Evolutionary conservation across 2,329 filamentous ascomycete species (phyloP).

Genomic region (Grosmannia penicillata): DNA sequence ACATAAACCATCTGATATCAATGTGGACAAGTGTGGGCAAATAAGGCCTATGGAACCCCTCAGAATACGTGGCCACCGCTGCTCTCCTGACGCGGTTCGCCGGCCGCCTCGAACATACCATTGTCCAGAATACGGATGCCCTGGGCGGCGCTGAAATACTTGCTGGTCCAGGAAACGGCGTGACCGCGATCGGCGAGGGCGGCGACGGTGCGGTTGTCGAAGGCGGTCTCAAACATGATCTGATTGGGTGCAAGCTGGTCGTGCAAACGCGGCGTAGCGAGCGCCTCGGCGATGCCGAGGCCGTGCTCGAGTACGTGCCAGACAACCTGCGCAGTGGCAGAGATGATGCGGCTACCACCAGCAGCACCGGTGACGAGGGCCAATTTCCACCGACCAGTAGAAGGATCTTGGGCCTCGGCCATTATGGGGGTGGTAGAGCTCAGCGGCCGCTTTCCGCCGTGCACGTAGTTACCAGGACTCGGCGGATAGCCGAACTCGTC

Average conservation of each 20-base stretch:
- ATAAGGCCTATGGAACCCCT: too few species aligned
- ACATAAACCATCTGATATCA: background rate
- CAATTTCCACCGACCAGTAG: conserved; percentile 28
- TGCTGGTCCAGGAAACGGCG: conserved; percentile 58
- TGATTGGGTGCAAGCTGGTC: conserved; percentile 65
- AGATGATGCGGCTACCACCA: conserved; percentile 75
- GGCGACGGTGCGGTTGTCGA: conserved; percentile 53
- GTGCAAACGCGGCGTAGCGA: conserved; percentile 59
- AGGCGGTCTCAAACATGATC: conserved; percentile 56
- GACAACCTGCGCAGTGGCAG: conserved; percentile 62
- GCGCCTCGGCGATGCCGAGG: conserved; percentile 45
- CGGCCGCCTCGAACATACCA: conserved; percentile 60
- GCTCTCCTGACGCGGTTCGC: conserved; percentile 65
- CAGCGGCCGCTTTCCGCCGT: conserved; percentile 65
- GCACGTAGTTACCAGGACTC: conserved; percentile 65
- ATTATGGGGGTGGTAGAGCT: conserved; percentile 75
- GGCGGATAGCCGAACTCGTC: conserved; percentile 83
- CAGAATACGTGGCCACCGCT: conserved; percentile 50
- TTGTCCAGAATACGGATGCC: conserved; percentile 50
- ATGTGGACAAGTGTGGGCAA: too few species aligned
- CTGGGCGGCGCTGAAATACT: conserved; percentile 57
- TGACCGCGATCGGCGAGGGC: conserved; percentile 54
- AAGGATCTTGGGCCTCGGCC: conserved; percentile 49
- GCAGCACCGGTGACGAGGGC: conserved; percentile 64
- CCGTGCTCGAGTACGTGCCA: conserved; percentile 58